phyloP scores from a whole-genome alignment of 345 rosid genomes.

The Rhodamnia rubescens region DNA sequence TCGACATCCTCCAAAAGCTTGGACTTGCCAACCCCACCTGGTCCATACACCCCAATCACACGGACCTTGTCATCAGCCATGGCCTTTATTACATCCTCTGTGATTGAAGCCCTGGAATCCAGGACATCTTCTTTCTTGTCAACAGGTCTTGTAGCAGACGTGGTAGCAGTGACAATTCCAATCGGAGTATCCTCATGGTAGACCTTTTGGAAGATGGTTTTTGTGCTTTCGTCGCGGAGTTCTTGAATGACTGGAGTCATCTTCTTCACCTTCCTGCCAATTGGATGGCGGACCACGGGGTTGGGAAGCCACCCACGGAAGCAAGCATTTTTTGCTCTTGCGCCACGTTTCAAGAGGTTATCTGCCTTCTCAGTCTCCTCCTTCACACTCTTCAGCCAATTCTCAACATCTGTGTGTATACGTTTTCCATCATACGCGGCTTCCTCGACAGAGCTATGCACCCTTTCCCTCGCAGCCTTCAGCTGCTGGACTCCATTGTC shows the following conservation, averaged over 20 bases:
- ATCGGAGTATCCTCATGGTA: rapidly evolving
- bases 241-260: not conserved
- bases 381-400: rapidly evolving
- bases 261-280: not conserved
- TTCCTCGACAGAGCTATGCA: rapidly evolving
- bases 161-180: not conserved
- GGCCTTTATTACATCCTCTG: not conserved
- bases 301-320: not conserved
- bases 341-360: rapidly evolving
- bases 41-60: not conserved
- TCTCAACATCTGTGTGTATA: rapidly evolving
- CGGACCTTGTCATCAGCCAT: rapidly evolving
- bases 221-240: rapidly evolving
- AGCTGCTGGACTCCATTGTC: not conserved
- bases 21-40: not conserved
- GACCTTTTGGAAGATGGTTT: rapidly evolving
- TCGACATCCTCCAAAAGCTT: conserved; percentile 2
- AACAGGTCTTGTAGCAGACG: rapidly evolving
- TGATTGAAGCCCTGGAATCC: not conserved
- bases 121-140: not conserved
- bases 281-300: rapidly evolving
- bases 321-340: rapidly evolving
- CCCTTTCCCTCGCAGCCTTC: rapidly evolving
- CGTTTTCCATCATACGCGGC: rapidly evolving
- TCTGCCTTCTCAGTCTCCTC: rapidly evolving